A percentile compares a stretch with the other conserved stretches of the same genome.
Evolutionary conservation across 306 rosid genomes (phyloP).

Genomic region (Vigna angularis): DNA sequence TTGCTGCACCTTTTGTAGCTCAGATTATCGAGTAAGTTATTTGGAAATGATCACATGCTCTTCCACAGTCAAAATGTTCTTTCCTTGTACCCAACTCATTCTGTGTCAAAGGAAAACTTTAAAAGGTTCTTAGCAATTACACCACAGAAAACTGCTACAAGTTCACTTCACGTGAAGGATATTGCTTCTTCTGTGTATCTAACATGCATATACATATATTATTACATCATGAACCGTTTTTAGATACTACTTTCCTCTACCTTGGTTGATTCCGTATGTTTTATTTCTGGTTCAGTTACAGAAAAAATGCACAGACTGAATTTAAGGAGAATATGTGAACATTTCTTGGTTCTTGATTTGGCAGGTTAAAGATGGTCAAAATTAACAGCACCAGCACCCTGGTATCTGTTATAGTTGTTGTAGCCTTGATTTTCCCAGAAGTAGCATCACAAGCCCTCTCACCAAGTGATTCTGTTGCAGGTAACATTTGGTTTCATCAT

Average conservation of each 20-base stretch:
- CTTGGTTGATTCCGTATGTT: constrained; percentile 6
- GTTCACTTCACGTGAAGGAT: neutral
- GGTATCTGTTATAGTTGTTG: constrained; percentile 34
- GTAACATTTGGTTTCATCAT: constrained; percentile 43
- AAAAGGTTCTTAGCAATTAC: constrained; percentile 13
- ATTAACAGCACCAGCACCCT: constrained; percentile 9
- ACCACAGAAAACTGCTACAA: constrained; percentile 3
- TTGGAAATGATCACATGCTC: constrained; percentile 12
- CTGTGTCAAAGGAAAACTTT: constrained; percentile 22
- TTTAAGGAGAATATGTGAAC: constrained; percentile 10
- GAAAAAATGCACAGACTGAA: constrained; percentile 26
- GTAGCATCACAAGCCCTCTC: constrained; percentile 50
- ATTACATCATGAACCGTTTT: neutral
- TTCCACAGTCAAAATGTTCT: constrained; percentile 43
- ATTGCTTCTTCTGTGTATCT: constrained; percentile 34
- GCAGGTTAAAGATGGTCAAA: constrained; percentile 57
- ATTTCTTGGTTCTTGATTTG: constrained; percentile 8
- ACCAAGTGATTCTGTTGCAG: constrained; percentile 44
- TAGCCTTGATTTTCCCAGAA: constrained; percentile 48
- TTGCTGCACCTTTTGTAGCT: constrained; percentile 28
- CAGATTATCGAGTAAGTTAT: constrained; percentile 37
- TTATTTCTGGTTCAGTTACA: constrained; percentile 15
- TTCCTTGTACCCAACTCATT: constrained; percentile 49
- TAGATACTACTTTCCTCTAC: neutral
- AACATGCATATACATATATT: constrained; percentile 22